These are phyloP conservation scores for Backusella circina DNA, from an alignment of 192 early-diverging fungal species.

Conservation along the genomic window DNA sequence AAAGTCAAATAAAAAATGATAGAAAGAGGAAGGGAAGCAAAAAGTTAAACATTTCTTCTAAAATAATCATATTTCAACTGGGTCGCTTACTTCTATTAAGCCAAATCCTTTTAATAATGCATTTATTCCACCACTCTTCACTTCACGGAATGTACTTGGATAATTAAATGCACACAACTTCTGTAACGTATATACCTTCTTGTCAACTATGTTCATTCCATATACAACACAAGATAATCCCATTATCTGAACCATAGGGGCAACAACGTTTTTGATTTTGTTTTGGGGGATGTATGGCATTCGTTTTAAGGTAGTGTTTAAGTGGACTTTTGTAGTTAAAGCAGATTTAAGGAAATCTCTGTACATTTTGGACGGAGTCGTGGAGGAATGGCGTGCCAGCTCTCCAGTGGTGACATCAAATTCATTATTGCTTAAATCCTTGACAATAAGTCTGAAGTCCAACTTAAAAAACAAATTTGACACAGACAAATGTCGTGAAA, in stretches of 20 bases:
- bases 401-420: conserved; percentile 12
- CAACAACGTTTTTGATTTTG: not conserved
- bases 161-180: not conserved
- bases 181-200: conserved; percentile 4
- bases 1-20: conserved; percentile 4
- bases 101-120: not conserved
- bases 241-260: not conserved
- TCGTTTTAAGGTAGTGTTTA: not conserved
- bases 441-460: conserved; percentile 9
- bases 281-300: not conserved
- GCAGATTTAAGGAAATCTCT: not conserved
- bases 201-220: conserved; percentile 1
- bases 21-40: conserved; percentile 3
- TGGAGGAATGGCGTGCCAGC: conserved; percentile 1
- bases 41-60: conserved; percentile 7
- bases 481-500: conserved; percentile 2
- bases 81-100: not conserved
- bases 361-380: not conserved
- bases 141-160: conserved; percentile 1
- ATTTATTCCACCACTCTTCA: not conserved
- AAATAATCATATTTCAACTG: not conserved
- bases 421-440: not conserved
- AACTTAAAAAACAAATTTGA: not conserved
- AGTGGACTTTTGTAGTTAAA: not conserved
- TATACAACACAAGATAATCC: conserved; percentile 4